phyloP scores from a whole-genome alignment of 352 stramenopile species.

The Globisporangium solare region DNA sequence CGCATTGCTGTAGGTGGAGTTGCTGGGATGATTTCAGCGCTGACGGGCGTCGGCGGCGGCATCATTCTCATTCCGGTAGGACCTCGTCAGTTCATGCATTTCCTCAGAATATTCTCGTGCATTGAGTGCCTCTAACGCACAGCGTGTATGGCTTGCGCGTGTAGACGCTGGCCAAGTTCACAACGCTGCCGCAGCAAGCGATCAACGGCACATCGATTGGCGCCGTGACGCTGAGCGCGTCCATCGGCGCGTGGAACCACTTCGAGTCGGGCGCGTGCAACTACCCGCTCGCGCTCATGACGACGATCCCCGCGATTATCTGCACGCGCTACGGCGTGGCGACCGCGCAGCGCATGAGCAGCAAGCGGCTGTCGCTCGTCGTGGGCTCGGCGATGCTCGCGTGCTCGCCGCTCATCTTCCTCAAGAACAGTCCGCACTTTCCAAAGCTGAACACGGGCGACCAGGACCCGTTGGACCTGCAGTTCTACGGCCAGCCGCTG shows the following conservation, averaged over 20 bases:
- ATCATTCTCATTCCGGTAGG: conserved; percentile 81
- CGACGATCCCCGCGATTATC: conserved; percentile 70
- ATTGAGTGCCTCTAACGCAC: background rate
- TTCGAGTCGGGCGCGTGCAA: conserved; percentile 66
- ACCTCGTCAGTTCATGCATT: background rate
- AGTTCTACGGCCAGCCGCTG: conserved; percentile 53
- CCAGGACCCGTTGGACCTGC: conserved; percentile 59
- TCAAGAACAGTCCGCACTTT: conserved; percentile 78
- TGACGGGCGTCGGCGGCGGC: conserved; percentile 77
- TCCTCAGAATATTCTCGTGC: background rate
- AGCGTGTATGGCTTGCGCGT: background rate
- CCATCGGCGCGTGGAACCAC: conserved; percentile 72
- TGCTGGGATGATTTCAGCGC: conserved; percentile 65
- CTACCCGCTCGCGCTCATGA: conserved; percentile 61
- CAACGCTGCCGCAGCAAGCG: conserved; percentile 66
- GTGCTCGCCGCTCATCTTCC: conserved; percentile 73
- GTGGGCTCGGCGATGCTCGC: conserved; percentile 76
- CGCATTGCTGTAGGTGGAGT: conserved; percentile 32
- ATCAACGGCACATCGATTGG: conserved; percentile 83
- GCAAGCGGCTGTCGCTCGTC: conserved; percentile 70
- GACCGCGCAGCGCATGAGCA: conserved; percentile 68
- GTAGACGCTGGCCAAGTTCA: conserved; percentile 79
- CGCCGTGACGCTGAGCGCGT: conserved; percentile 64
- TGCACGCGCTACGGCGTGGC: conserved; percentile 77
- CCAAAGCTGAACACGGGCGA: conserved; percentile 54